These are phyloP conservation scores for Aureobasidium uvarum DNA, from an alignment of 2,329 filamentous ascomycete species.

Conservation along the genomic window DNA sequence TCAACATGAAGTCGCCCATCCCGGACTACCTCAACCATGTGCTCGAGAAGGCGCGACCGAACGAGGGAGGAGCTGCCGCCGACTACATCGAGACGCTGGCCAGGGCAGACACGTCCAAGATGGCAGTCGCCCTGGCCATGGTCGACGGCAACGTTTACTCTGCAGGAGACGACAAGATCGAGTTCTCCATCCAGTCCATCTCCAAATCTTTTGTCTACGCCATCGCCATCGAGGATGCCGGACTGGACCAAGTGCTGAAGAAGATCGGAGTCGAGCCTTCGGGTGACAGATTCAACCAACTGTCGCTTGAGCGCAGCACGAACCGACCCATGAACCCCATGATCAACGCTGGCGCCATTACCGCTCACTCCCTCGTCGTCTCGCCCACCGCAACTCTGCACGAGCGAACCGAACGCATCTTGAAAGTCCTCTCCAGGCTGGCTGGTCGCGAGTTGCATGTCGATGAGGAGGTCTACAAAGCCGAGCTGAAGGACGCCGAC, in stretches of 20 bases:
- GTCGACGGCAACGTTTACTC: slow-evolving; percentile 45
- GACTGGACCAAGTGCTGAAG: slow-evolving; percentile 39
- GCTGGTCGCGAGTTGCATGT: slow-evolving; percentile 42
- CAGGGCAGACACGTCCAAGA: slow-evolving; percentile 42
- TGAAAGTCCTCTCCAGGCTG: slow-evolving; percentile 39
- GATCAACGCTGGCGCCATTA: slow-evolving; percentile 34
- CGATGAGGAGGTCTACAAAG: slow-evolving; percentile 44
- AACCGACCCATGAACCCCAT: slow-evolving; percentile 33
- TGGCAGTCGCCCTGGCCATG: slow-evolving; percentile 44
- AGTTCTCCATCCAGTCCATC: slow-evolving; percentile 47
- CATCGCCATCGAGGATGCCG: slow-evolving; percentile 43
- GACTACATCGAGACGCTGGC: slow-evolving; percentile 44
- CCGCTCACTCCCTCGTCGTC: slow-evolving; percentile 32
- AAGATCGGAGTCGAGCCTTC: slow-evolving; percentile 47
- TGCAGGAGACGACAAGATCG: slow-evolving; percentile 42
- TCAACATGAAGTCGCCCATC: slow-evolving; percentile 32
- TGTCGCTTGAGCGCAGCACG: slow-evolving; percentile 30
- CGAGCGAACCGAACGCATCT: slow-evolving; percentile 41
- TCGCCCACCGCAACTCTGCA: slow-evolving; percentile 37
- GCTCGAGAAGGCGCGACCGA: slow-evolving; percentile 30
- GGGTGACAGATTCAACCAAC: slow-evolving; percentile 42
- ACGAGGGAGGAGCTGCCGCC: slow-evolving; percentile 38
- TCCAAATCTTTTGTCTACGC: slow-evolving; percentile 46
- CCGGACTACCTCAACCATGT: slow-evolving; percentile 32
- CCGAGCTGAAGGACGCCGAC: slow-evolving; percentile 40